Evolutionary conservation across 2,329 filamentous ascomycete species (phyloP).

Genomic region (Diaporthe amygdali): DNA sequence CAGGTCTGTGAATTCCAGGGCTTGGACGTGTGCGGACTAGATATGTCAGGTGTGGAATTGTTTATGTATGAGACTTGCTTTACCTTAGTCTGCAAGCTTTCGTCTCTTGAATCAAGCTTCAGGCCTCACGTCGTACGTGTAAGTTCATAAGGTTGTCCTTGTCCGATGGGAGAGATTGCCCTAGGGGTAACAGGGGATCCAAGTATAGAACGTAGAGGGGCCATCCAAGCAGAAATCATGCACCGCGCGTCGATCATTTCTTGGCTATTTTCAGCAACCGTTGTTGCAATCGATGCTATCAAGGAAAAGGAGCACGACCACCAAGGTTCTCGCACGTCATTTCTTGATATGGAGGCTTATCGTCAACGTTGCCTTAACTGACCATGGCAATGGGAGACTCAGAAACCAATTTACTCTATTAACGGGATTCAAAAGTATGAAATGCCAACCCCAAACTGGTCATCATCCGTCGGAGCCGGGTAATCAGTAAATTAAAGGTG

Average conservation of each 20-base stretch:
- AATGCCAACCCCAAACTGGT: background rate
- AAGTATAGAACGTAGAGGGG: background rate
- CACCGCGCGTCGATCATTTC: conserved; percentile 5
- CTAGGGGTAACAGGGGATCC: background rate
- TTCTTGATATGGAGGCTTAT: background rate
- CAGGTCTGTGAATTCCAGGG: background rate
- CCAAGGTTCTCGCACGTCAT: background rate
- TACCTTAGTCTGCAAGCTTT: background rate
- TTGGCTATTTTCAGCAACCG: background rate
- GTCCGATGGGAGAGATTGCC: background rate
- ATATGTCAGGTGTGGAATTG: background rate
- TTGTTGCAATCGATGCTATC: background rate
- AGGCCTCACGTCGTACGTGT: background rate
- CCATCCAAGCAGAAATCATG: background rate
- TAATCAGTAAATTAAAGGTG: conserved; percentile 1
- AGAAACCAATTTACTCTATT: background rate
- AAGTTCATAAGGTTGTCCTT: background rate
- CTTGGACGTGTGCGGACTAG: too few relatives aligned
- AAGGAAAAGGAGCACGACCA: background rate
- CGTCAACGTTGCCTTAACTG: background rate
- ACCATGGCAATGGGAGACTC: background rate
- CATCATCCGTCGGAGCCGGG: background rate
- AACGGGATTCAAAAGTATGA: background rate
- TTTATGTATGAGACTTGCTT: background rate
- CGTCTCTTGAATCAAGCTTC: conserved; percentile 5